A percentile compares a stretch with the other conserved stretches of the same genome.
Conservation (phyloP, 257 asterid species). For the Prunella vulgaris region DNA sequence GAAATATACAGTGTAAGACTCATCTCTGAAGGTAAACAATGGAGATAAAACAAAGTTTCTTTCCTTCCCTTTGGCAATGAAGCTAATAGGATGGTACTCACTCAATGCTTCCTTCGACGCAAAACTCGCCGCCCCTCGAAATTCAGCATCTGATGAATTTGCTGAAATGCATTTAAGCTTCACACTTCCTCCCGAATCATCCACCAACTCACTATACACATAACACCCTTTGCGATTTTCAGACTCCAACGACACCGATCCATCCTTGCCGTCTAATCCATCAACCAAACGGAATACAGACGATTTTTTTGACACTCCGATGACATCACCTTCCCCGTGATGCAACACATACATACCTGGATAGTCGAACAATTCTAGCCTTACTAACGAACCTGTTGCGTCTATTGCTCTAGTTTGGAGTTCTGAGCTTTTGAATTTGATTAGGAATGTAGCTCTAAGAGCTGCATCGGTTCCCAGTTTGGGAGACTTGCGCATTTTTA, state of each 20-base stretch:
- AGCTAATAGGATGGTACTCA: constrained; percentile 73
- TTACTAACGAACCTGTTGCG: constrained; percentile 29
- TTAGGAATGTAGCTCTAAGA: constrained; percentile 56
- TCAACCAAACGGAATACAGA: constrained; percentile 38
- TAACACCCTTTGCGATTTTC: constrained; percentile 42
- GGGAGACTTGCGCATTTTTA: constrained; percentile 47
- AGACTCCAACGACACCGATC: constrained; percentile 49
- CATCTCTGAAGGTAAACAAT: constrained; percentile 65
- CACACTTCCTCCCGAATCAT: constrained; percentile 27
- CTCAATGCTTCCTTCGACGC: constrained; percentile 45
- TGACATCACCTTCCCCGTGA: constrained; percentile 41
- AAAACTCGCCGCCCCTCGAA: constrained; percentile 53
- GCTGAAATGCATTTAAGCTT: constrained; percentile 49
- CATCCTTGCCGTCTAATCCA: constrained; percentile 38
- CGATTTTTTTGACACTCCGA: constrained; percentile 28
- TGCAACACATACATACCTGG: constrained; percentile 62
- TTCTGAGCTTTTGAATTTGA: constrained; percentile 27
- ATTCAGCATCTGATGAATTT: constrained; percentile 29
- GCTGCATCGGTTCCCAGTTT: constrained; percentile 64
- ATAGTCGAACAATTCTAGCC: constrained; percentile 63
- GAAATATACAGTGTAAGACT: constrained; percentile 81
- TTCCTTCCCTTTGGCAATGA: constrained; percentile 58
- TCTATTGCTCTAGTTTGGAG: constrained; percentile 14
- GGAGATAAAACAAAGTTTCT: constrained; percentile 65
- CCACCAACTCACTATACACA: constrained; percentile 29